Percentiles rank a stretch among this genome's conserved stretches.
Conservation (phyloP, 73 alveolate species). For the Uronychia setigera region DNA sequence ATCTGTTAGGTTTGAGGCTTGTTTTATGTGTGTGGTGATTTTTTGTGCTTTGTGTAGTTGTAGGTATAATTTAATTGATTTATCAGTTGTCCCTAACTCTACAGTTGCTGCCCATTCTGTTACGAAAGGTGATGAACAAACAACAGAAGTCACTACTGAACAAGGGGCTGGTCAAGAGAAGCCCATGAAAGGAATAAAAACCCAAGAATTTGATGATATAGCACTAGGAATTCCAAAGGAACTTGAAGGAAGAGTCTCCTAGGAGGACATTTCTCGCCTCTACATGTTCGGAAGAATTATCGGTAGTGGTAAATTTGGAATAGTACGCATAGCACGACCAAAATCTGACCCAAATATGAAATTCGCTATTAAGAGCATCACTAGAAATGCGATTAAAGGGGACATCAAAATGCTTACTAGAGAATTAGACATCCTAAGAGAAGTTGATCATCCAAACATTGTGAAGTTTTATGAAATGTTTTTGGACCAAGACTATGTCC, state of each 20-base stretch:
- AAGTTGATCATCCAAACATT: conserved; percentile 48
- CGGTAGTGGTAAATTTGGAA: conserved; percentile 94
- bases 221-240: no score
- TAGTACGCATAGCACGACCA: conserved; percentile 78
- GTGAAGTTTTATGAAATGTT: conserved; percentile 52
- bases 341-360: conserved; percentile 15
- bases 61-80: no score
- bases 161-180: no score
- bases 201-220: no score
- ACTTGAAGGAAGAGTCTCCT: background rate
- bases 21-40: no score
- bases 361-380: conserved; percentile 38
- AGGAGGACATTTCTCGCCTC: conserved; percentile 66
- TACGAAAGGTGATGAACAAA: no score
- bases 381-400: conserved; percentile 28
- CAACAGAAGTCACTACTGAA: no score
- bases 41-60: no score
- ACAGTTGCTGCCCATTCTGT: no score
- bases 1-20: no score
- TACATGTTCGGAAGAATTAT: conserved; percentile 76
- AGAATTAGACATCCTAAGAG: conserved; percentile 48
- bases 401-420: conserved; percentile 34
- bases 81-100: no score
- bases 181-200: no score
- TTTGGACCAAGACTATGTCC: conserved; percentile 28